phyloP scores from a whole-genome alignment of 192 early-diverging fungal genomes.

The Chytriomyces sp. region DNA sequence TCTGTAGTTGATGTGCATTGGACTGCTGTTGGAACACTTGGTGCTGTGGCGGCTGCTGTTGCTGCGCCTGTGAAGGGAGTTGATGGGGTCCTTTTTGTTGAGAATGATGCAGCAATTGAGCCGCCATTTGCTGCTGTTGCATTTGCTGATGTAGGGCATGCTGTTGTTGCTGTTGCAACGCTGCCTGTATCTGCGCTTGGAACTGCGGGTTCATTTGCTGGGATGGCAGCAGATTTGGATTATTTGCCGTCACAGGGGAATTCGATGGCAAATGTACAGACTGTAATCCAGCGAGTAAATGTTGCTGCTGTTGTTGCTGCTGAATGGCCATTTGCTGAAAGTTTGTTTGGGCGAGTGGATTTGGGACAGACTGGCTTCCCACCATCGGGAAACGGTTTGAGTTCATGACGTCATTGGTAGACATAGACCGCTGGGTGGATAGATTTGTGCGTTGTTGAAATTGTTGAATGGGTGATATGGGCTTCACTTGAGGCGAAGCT shows the following conservation, averaged over 20 bases:
- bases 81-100: background rate
- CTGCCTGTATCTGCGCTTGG: too few species aligned
- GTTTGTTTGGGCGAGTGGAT: too few species aligned
- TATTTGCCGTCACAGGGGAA: background rate
- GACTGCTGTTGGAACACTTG: background rate
- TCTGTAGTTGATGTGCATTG: background rate
- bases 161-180: too few species aligned
- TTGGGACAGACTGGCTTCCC: too few species aligned
- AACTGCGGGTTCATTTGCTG: background rate
- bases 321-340: background rate
- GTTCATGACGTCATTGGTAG: background rate
- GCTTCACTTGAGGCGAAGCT: background rate
- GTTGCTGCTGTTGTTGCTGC: conserved; percentile 2
- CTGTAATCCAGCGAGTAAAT: background rate
- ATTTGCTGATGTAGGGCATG: too few species aligned
- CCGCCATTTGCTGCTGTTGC: too few species aligned
- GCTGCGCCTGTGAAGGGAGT: conserved; percentile 1
- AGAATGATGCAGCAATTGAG: background rate
- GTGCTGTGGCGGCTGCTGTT: conserved; percentile 1
- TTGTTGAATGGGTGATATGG: background rate
- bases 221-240: background rate
- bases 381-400: background rate
- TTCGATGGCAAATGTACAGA: background rate
- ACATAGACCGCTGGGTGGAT: background rate
- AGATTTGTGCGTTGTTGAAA: background rate